Conservation (phyloP, 352 stramenopile species). For the Phytophthora ohioensis region DNA sequence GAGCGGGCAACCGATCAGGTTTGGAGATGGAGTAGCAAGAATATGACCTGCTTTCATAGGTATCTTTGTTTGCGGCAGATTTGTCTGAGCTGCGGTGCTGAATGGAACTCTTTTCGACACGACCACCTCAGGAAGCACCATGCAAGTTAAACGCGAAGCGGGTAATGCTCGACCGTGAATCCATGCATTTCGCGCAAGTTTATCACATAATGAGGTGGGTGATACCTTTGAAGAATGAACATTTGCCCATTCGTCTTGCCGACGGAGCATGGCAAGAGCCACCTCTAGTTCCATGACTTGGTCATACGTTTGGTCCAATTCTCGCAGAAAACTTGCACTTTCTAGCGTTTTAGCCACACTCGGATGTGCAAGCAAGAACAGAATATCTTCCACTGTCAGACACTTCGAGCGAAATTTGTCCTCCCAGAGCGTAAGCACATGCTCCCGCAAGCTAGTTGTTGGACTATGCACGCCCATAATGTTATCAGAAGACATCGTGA, state of each 20-base stretch:
- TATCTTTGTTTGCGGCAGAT: constrained; percentile 2
- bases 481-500: not conserved
- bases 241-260: constrained; percentile 43
- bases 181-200: constrained; percentile 33
- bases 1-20: constrained; percentile 7
- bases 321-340: constrained; percentile 49
- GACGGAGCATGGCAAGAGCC: constrained; percentile 41
- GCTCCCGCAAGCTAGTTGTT: constrained; percentile 12
- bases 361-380: constrained; percentile 56
- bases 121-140: constrained; percentile 22
- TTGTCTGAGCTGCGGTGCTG: not conserved
- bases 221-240: constrained; percentile 43
- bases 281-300: constrained; percentile 73
- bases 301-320: constrained; percentile 42
- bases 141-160: not conserved
- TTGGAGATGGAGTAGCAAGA: not conserved
- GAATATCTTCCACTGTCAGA: constrained; percentile 49
- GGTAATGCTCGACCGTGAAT: constrained; percentile 17
- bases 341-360: constrained; percentile 54
- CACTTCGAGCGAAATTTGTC: constrained; percentile 55
- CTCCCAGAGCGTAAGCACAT: constrained; percentile 58
- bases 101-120: constrained; percentile 3
- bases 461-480: not conserved
- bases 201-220: constrained; percentile 17
- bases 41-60: not conserved